phyloP scores from a whole-genome alignment of 176 grass and related monocot species.

The Zoysia japonica region DNA sequence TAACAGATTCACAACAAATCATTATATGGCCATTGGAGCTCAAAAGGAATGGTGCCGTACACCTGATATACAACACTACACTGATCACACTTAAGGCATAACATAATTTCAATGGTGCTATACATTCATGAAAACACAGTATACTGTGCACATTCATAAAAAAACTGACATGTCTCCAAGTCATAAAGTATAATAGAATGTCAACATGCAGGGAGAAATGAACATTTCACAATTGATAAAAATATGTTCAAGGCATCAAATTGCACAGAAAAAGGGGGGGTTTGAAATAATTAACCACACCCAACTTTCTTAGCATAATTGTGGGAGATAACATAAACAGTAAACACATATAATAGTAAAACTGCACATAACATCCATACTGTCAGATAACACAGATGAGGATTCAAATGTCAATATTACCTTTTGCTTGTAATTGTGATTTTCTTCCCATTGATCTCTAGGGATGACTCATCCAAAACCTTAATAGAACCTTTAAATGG shows the following conservation, averaged over 20 bases:
- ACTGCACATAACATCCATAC: too few species aligned
- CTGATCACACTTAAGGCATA: neutral
- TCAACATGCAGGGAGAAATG: neutral
- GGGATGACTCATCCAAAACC: slow-evolving; percentile 60
- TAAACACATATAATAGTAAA: too few species aligned
- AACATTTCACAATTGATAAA: neutral
- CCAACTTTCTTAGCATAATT: too few species aligned
- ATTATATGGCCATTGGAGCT: neutral
- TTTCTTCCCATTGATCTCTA: slow-evolving; percentile 90
- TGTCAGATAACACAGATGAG: too few species aligned
- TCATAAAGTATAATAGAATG: neutral
- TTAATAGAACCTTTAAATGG: slow-evolving; percentile 73
- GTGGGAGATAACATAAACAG: too few species aligned
- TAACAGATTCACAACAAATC: neutral
- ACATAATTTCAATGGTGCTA: neutral
- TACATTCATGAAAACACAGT: neutral
- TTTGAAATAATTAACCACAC: too few species aligned
- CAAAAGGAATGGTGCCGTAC: neutral
- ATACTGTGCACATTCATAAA: neutral
- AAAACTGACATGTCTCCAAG: neutral
- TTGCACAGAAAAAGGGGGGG: too few species aligned
- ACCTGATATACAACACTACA: slow-evolving; percentile 12
- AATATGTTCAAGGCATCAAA: too few species aligned
- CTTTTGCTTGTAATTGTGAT: slow-evolving; percentile 76
- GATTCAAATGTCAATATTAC: too few species aligned